Conservation (phyloP, 1,284 basidiomycete species). For the Ustilago sp. region DNA sequence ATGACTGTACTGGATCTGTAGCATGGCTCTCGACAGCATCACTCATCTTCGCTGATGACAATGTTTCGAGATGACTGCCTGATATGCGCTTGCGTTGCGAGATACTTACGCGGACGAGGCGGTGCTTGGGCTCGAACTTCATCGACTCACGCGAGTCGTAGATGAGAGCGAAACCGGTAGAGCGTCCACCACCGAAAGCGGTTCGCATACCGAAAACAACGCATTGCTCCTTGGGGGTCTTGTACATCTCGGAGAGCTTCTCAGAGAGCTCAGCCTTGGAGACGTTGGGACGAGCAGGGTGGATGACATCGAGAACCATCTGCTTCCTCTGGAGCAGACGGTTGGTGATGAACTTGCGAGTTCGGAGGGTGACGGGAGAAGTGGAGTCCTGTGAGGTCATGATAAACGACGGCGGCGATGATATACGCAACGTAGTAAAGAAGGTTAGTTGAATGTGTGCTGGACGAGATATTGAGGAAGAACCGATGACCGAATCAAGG, state of each 20-base stretch:
- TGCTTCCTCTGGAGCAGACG: conserved; percentile 88
- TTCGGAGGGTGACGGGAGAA: conserved; percentile 95
- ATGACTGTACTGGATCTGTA: background rate
- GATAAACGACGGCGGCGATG: background rate
- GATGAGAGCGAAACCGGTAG: conserved; percentile 94
- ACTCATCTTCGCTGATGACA: background rate
- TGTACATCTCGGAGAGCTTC: conserved; percentile 83
- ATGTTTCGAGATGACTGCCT: background rate
- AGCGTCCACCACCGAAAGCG: conserved; percentile 97
- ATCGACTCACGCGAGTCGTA: conserved; percentile 96
- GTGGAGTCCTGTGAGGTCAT: conserved; percentile 75
- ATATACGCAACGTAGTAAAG: background rate
- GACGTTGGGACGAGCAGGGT: conserved; percentile 94
- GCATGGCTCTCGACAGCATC: background rate
- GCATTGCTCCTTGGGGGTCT: conserved; percentile 76
- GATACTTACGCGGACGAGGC: conserved; percentile 83
- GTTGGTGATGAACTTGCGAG: conserved; percentile 99
- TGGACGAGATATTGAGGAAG: background rate
- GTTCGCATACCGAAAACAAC: conserved; percentile 78
- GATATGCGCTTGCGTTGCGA: background rate
- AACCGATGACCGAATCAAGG: conserved; percentile 10
- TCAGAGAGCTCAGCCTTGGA: conserved; percentile 92
- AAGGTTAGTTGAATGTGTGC: conserved; percentile 9
- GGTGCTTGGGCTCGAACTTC: conserved; percentile 93
- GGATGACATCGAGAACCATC: conserved; percentile 88